Evolutionary conservation across 2,329 filamentous ascomycete species (phyloP).

Genomic region (Zalaria obscura): DNA sequence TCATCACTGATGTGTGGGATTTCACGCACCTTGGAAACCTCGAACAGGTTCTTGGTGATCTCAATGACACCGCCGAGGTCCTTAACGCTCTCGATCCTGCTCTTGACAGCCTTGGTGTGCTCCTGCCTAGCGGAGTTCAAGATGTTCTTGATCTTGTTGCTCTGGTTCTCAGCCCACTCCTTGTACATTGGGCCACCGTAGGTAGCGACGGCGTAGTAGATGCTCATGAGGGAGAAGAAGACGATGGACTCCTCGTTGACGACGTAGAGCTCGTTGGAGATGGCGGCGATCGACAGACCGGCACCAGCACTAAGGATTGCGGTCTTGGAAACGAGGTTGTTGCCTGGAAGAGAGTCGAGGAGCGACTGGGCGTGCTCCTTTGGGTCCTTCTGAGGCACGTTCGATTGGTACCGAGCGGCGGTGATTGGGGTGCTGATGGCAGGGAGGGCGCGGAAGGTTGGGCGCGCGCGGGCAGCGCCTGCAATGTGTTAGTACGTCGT

Average conservation of each 20-base stretch:
- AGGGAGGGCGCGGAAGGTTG: constrained; percentile 59
- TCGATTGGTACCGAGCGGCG: constrained; percentile 45
- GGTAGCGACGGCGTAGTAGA: constrained; percentile 86
- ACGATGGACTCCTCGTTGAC: constrained; percentile 98
- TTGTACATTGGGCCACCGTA: constrained; percentile 85
- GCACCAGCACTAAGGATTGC: constrained; percentile 90
- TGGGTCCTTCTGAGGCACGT: constrained; percentile 74
- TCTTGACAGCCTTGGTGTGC: constrained; percentile 91
- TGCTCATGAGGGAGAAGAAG: constrained; percentile 78
- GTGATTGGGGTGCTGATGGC: constrained; percentile 56
- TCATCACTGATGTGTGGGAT: no score
- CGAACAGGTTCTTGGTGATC: constrained; percentile 92
- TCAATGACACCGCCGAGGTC: constrained; percentile 91
- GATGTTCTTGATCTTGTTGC: constrained; percentile 86
- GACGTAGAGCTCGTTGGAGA: constrained; percentile 99
- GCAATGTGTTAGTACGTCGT: constrained; percentile 15
- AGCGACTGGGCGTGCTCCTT: constrained; percentile 96
- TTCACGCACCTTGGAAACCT: constrained; percentile 94
- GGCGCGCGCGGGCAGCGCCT: constrained; percentile 84
- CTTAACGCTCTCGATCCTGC: constrained; percentile 84
- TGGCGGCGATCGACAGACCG: constrained; percentile 81
- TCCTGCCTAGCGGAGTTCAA: constrained; percentile 87
- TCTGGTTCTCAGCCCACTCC: constrained; percentile 82
- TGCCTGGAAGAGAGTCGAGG: constrained; percentile 84
- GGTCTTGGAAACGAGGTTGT: constrained; percentile 84